Base-by-base conservation (phyloP, 2,329 filamentous ascomycete species). In the Aureobasidium sp. region DNA sequence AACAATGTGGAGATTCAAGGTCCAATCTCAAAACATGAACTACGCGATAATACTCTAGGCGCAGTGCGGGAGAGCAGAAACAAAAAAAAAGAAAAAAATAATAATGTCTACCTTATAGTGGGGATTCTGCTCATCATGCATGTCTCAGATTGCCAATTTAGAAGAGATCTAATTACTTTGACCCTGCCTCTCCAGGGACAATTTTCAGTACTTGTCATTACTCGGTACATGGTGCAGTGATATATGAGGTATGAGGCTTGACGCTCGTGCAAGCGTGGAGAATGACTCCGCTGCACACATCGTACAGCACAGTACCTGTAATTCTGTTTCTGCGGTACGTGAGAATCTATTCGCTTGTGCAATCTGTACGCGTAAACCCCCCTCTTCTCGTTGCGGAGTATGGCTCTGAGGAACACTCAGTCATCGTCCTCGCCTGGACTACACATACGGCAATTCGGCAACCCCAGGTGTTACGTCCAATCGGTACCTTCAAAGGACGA, bases 1-100 rank as follows among this genome's bases (percentile, higher is more conserved):
- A 37, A 35, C 37, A 24, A 35, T 48, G 44, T 48, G 44, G 44
- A 48, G 44, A 48, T 48, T 48, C 7, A 22, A 48, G 16, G 41
- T 24, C 29, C 24, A 8, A 22, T 12, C 29, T 12, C 29, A 19
- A 45, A n/a, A 16, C n/a, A n/a, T n/a, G n/a, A n/a, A n/a, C n/a
- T n/a, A n/a, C n/a, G n/a, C n/a, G n/a, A n/a, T n/a, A n/a, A n/a
- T n/a, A n/a, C n/a, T n/a, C n/a, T n/a, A n/a, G n/a, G n/a, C n/a
- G n/a, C n/a, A n/a, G n/a, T n/a, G n/a, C n/a, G n/a, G n/a, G n/a
- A n/a, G n/a, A n/a, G n/a, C n/a, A n/a, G n/a, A n/a, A n/a, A n/a
- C n/a, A n/a, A n/a, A n/a, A n/a, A n/a, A n/a, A n/a, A n/a, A n/a
- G n/a, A n/a, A n/a, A n/a, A n/a, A n/a, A n/a, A n/a, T n/a, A n/a